phyloP scores from a whole-genome alignment of 1,139 yeast genomes.

The Geotrichum histeridarum region DNA sequence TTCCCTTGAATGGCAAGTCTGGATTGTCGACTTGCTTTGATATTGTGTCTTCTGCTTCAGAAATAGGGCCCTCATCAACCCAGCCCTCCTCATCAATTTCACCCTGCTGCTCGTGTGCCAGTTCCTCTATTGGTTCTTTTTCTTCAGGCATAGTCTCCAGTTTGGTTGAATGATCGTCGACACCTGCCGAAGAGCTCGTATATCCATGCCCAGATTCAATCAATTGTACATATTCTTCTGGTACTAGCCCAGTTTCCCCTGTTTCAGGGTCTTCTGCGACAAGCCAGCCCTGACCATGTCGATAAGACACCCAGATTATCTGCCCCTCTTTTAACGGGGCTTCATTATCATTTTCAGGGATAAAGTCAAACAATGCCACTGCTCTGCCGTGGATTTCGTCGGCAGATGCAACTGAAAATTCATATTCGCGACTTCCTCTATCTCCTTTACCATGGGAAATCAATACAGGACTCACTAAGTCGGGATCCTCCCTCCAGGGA shows the following conservation, averaged over 20 bases:
- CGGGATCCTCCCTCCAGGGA: constrained; percentile 36
- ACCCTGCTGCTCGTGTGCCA: constrained; percentile 18
- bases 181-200: constrained; percentile 1
- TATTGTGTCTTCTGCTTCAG: neutral
- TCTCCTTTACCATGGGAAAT: constrained; percentile 29
- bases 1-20: neutral
- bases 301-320: constrained; percentile 72
- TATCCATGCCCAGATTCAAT: constrained; percentile 5
- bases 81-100: constrained; percentile 29
- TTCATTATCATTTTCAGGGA: constrained; percentile 92
- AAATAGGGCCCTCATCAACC: constrained; percentile 29
- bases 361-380: constrained; percentile 80
- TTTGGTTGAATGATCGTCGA: neutral
- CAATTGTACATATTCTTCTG: constrained; percentile 84
- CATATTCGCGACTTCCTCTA: constrained; percentile 32
- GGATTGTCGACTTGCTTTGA: neutral
- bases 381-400: constrained; percentile 57
- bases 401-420: constrained; percentile 33
- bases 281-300: constrained; percentile 97
- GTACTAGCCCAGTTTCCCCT: constrained; percentile 86
- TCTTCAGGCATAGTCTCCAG: neutral
- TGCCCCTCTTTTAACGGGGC: constrained; percentile 76
- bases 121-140: neutral
- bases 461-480: constrained; percentile 28
- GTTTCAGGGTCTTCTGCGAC: constrained; percentile 81